Percentiles rank a stretch among this genome's conserved stretches.
phyloP scores from a whole-genome alignment of 306 rosid genomes.

The Betula pendula region DNA sequence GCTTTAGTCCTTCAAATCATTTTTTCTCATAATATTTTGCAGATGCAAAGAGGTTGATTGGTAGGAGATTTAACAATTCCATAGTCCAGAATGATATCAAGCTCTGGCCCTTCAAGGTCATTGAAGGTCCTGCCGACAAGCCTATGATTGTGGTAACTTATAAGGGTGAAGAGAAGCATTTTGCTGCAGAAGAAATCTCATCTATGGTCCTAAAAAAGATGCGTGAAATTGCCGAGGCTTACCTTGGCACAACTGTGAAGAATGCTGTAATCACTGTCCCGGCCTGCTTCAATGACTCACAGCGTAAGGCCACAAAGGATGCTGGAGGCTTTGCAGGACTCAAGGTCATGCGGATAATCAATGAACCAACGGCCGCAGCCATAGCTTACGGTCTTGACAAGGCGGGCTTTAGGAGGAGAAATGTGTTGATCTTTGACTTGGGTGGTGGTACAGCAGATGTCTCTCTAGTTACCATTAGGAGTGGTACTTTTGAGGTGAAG shows the following conservation, averaged over 20 bases:
- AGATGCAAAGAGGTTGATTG: conserved; percentile 10
- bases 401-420: background rate
- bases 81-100: background rate
- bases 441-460: conserved; percentile 20
- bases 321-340: conserved; percentile 65
- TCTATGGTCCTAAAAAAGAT: too few species aligned
- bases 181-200: too few species aligned
- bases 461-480: conserved; percentile 6
- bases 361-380: conserved; percentile 75
- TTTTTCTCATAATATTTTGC: background rate
- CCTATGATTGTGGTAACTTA: conserved; percentile 9
- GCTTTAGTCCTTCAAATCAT: too few species aligned
- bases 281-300: too few species aligned
- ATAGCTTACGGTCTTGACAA: conserved; percentile 54
- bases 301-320: conserved; percentile 66
- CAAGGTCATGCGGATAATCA: conserved; percentile 67
- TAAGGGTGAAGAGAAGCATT: too few species aligned
- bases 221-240: too few species aligned
- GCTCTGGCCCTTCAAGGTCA: background rate
- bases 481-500: conserved; percentile 1
- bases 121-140: background rate
- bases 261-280: too few species aligned
- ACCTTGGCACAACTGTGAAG: too few species aligned
- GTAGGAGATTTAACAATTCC: background rate
- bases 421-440: conserved; percentile 16